These are phyloP conservation scores for Closterium sp. DNA, from an alignment of 139 green algal species.

Conservation along the genomic window DNA sequence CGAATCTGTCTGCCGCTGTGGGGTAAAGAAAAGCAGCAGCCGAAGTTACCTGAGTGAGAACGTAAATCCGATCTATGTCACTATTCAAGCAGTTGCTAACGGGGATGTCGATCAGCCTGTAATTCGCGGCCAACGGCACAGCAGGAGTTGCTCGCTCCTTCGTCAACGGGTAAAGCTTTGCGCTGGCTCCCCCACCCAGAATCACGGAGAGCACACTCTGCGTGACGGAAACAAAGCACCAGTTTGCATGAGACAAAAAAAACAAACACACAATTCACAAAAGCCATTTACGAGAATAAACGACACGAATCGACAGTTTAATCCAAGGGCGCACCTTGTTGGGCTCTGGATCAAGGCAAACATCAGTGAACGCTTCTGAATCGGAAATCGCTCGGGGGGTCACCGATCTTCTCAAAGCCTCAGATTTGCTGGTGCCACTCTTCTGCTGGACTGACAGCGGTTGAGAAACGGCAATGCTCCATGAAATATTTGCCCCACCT, in stretches of 20 bases:
- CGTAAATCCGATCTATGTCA: constrained; percentile 99
- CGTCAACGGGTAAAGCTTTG: constrained; percentile 95
- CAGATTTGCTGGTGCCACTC: not conserved
- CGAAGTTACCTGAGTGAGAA: constrained; percentile 79
- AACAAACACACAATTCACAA: not conserved
- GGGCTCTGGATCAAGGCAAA: constrained; percentile 38
- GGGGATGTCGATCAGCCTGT: constrained; percentile 99
- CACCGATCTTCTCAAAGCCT: not conserved
- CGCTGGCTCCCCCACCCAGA: constrained; percentile 92
- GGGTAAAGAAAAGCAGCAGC: not conserved
- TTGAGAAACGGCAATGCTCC: not conserved
- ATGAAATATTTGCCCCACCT: not conserved
- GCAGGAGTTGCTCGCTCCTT: constrained; percentile 99
- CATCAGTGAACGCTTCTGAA: constrained; percentile 34
- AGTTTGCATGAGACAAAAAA: not conserved
- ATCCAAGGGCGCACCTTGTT: not conserved
- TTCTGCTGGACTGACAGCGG: not conserved
- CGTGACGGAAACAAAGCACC: not conserved
- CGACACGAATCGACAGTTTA: not conserved
- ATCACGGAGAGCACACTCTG: constrained; percentile 97
- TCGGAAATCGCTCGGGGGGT: constrained; percentile 48
- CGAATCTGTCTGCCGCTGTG: too few species aligned
- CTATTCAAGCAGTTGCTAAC: constrained; percentile 99
- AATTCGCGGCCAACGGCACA: constrained; percentile 97
- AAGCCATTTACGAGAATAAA: not conserved